Conservation (phyloP, 768 basidiomycete genomes). For the Paxillus ammoniavirescens region DNA sequence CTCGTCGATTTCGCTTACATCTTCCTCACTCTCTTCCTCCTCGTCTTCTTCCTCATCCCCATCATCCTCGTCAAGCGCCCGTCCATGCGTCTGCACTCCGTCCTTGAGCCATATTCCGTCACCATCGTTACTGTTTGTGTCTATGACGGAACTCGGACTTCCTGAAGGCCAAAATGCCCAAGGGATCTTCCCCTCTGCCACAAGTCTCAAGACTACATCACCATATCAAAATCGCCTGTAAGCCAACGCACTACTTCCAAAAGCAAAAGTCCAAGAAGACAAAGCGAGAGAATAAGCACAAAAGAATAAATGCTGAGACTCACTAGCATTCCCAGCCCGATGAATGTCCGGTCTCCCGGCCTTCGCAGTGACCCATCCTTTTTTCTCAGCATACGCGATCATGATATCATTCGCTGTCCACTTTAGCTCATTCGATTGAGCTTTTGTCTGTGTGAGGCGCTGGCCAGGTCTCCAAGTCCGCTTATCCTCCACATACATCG, state of each 20-base stretch:
- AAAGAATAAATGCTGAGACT: constrained; percentile 31
- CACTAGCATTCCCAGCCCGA: constrained; percentile 87
- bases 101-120: constrained; percentile 61
- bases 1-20: constrained; percentile 16
- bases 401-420: constrained; percentile 93
- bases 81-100: constrained; percentile 17
- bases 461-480: constrained; percentile 72
- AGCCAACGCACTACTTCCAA: not conserved
- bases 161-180: constrained; percentile 89
- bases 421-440: constrained; percentile 8
- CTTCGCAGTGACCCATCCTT: constrained; percentile 88
- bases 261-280: not conserved
- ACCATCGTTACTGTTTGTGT: constrained; percentile 26
- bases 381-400: constrained; percentile 69
- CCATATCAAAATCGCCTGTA: not conserved
- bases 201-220: constrained; percentile 65
- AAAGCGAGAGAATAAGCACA: not conserved
- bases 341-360: constrained; percentile 87
- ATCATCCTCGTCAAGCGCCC: constrained; percentile 30
- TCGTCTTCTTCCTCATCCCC: constrained; percentile 30
- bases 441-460: constrained; percentile 18
- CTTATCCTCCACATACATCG: constrained; percentile 50
- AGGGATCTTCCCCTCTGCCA: constrained; percentile 76
- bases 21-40: constrained; percentile 30
- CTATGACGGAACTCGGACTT: constrained; percentile 23